Base-by-base conservation (phyloP, 306 rosid genomes). In the Dalbergia oliveri region DNA sequence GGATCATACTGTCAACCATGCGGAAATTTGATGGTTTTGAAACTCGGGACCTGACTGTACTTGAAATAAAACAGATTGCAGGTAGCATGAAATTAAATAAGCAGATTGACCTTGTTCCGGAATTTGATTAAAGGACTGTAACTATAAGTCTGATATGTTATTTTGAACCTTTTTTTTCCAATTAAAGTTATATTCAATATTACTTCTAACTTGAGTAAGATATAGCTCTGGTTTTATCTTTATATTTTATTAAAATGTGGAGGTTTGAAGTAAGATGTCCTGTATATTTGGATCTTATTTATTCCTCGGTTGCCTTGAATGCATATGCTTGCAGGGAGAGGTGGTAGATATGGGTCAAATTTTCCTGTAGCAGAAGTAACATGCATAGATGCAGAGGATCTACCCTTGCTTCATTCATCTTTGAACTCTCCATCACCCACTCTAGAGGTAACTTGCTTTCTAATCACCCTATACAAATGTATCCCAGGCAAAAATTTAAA, bases 11-110 rank as follows among this genome's bases (percentile, higher is more conserved):
- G 85, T 95, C 99, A 81, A 83, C 94, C 12, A 81, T 87, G 94
- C 81, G 59, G 85, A 93, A 95, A 84, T 95, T 93, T 87, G 96
- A 95, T 64, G 98, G 99, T 82, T 53, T 79, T 54, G 90, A 90
- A 88, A 78, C 66, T 79, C 92, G 97, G 74, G 89, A 93, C 6
- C 93, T 93, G 58, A 88, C 92, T 62, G 86, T 95, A 85, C 73
- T 96, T 18, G 97, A 95, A 86, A 88, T 93, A 77, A 95, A 91
- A 82, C 98, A 95, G 90, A 93, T 95, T 88, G 93, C 98, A 89
- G 97, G 97, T 95, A 87, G 57, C 45, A 70, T 64, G 67, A 44
- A 60, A 61, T 21, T 79, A 63, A 53, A 54, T 18, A 73, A 72
- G 54, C 31, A 37, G 63, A 63, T 62, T 34, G 34, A 7, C 21